A percentile compares a stretch with the other conserved stretches of the same genome.
These are phyloP conservation scores for Neoascochyta sp. DNA, from an alignment of 2,329 filamentous ascomycete species.

Conservation along the genomic window DNA sequence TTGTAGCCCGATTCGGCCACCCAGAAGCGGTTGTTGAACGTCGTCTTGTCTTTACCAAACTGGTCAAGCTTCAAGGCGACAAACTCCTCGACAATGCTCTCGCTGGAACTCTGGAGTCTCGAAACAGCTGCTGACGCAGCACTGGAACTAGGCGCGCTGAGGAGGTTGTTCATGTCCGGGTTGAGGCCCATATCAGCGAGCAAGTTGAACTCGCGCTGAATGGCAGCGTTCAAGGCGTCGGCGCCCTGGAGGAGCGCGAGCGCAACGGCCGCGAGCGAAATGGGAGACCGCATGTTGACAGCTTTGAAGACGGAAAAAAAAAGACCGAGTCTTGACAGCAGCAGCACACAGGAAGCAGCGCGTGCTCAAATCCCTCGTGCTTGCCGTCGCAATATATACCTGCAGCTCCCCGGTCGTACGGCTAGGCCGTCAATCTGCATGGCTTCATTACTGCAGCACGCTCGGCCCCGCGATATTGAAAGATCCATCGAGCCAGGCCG, in stretches of 20 bases:
- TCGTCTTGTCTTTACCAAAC: slow-evolving; percentile 30
- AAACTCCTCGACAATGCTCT: slow-evolving; percentile 31
- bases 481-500: no score
- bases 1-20: slow-evolving; percentile 33
- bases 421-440: no score
- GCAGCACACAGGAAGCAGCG: no score
- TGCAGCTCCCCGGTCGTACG: no score
- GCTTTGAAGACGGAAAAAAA: no score
- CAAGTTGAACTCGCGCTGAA: slow-evolving; percentile 17
- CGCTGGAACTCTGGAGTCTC: no score
- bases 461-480: no score
- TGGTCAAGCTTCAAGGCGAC: slow-evolving; percentile 37
- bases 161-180: slow-evolving; percentile 17
- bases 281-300: slow-evolving; percentile 22
- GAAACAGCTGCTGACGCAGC: slow-evolving; percentile 4
- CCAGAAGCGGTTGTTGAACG: slow-evolving; percentile 40
- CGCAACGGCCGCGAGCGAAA: slow-evolving; percentile 20
- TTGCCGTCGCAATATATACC: no score
- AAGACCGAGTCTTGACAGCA: no score
- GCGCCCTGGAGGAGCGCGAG: slow-evolving; percentile 22
- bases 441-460: no score
- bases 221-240: slow-evolving; percentile 18
- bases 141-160: slow-evolving; percentile 1
- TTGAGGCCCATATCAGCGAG: slow-evolving; percentile 35
- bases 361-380: no score